Evolutionary conservation across 2,329 filamentous ascomycete genomes (phyloP).

Genomic region (Tolypocladium endophyticum): DNA sequence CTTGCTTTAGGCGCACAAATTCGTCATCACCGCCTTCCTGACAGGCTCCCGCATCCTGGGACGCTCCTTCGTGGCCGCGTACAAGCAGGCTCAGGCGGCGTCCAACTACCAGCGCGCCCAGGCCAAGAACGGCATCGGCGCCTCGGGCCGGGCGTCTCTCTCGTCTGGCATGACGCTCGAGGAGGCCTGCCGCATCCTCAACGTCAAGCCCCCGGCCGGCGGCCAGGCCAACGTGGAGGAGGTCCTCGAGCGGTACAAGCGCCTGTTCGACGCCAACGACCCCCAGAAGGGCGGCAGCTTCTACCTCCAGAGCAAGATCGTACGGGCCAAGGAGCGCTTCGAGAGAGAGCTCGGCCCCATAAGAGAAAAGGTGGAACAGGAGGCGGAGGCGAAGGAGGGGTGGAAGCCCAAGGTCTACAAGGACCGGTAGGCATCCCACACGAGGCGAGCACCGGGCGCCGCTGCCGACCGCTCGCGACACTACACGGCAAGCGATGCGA

Average conservation of each 20-base stretch:
- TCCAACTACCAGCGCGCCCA: conserved; percentile 70
- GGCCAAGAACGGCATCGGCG: conserved; percentile 48
- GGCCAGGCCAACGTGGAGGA: conserved; percentile 70
- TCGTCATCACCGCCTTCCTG: conserved; percentile 78
- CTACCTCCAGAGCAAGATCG: conserved; percentile 94
- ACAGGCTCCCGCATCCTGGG: conserved; percentile 87
- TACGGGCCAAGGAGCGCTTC: conserved; percentile 83
- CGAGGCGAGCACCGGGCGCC: background rate
- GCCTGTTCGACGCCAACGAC: conserved; percentile 87
- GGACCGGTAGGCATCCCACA: conserved; percentile 45
- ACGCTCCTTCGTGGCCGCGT: conserved; percentile 86
- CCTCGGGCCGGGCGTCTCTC: conserved; percentile 39
- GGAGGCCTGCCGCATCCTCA: conserved; percentile 94
- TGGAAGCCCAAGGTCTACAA: conserved; percentile 96
- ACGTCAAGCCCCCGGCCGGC: conserved; percentile 72
- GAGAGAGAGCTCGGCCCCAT: conserved; percentile 73
- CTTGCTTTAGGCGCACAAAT: conserved; percentile 66
- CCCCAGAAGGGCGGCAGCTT: conserved; percentile 94
- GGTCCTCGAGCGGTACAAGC: conserved; percentile 82
- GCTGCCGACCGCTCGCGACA: background rate
- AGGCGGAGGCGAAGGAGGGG: conserved; percentile 71
- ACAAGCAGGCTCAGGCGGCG: conserved; percentile 85
- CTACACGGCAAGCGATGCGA: background rate
- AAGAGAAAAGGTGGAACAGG: conserved; percentile 58
- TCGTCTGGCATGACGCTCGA: conserved; percentile 78